Evolutionary conservation across 768 basidiomycete genomes (phyloP).

Genomic region (Tricholoma bakamatsutake): DNA sequence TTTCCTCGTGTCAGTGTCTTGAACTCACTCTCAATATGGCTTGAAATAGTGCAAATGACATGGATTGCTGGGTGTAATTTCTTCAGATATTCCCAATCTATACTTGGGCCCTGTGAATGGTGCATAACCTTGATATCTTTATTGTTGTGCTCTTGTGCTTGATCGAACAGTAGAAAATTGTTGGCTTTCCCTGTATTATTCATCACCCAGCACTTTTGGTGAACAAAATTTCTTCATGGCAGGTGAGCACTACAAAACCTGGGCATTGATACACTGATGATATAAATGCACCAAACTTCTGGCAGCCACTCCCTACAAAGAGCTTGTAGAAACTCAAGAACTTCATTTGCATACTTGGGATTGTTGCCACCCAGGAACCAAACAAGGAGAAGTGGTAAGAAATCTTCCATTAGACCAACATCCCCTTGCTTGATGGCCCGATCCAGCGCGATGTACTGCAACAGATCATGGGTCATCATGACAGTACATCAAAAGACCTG

Average conservation of each 20-base stretch:
- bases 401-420: conserved; percentile 28
- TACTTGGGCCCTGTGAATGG: conserved; percentile 25
- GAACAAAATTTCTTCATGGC: not conserved
- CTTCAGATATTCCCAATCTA: conserved; percentile 26
- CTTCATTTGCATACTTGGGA: not conserved
- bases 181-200: not conserved
- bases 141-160: not conserved
- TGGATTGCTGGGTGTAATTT: conserved; percentile 29
- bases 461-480: conserved; percentile 30
- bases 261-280: not conserved
- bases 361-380: conserved; percentile 22
- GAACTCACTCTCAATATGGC: conserved; percentile 23
- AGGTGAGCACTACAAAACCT: too few species aligned
- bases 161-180: not conserved
- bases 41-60: conserved; percentile 15
- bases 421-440: conserved; percentile 31
- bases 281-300: not conserved
- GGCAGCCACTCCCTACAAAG: not conserved
- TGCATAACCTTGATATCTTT: conserved; percentile 17
- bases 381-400: conserved; percentile 25
- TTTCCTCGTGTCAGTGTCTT: conserved; percentile 19
- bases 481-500: conserved; percentile 19
- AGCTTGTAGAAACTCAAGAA: not conserved
- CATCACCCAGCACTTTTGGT: not conserved
- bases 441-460: conserved; percentile 31